phyloP scores from a whole-genome alignment of 2,329 filamentous ascomycete genomes.

The Hypoxylon sp. region DNA sequence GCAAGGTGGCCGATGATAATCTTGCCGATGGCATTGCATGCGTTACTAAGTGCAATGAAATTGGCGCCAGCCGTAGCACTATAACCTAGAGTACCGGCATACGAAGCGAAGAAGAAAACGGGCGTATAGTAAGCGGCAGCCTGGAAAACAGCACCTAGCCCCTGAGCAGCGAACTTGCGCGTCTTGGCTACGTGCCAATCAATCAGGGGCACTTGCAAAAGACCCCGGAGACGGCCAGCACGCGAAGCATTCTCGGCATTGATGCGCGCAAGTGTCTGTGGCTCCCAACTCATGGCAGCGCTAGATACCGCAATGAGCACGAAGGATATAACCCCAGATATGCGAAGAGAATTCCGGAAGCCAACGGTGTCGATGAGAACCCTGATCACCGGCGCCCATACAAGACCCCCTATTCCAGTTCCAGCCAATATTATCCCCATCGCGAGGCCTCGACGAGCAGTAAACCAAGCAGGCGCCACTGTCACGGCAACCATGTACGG shows the following conservation, averaged over 20 bases:
- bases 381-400: slow-evolving; percentile 23
- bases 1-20: background rate
- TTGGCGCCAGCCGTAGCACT: slow-evolving; percentile 6
- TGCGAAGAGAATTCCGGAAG: slow-evolving; percentile 19
- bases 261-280: slow-evolving; percentile 18
- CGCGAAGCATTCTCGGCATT: slow-evolving; percentile 20
- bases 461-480: slow-evolving; percentile 16
- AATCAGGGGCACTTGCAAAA: slow-evolving; percentile 15
- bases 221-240: slow-evolving; percentile 12
- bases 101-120: slow-evolving; percentile 19
- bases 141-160: slow-evolving; percentile 14
- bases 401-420: slow-evolving; percentile 16
- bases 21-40: background rate
- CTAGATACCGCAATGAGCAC: slow-evolving; percentile 11
- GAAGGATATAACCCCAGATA: slow-evolving; percentile 20
- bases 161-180: slow-evolving; percentile 19
- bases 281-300: slow-evolving; percentile 20
- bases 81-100: slow-evolving; percentile 11
- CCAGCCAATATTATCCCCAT: slow-evolving; percentile 16
- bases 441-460: slow-evolving; percentile 5
- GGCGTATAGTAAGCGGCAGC: slow-evolving; percentile 12
- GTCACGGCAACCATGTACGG: slow-evolving; percentile 26
- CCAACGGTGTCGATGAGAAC: slow-evolving; percentile 10
- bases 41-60: background rate
- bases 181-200: slow-evolving; percentile 20